Base-by-base conservation (phyloP, 768 basidiomycete species). In the Lactarius sanguifluus region DNA sequence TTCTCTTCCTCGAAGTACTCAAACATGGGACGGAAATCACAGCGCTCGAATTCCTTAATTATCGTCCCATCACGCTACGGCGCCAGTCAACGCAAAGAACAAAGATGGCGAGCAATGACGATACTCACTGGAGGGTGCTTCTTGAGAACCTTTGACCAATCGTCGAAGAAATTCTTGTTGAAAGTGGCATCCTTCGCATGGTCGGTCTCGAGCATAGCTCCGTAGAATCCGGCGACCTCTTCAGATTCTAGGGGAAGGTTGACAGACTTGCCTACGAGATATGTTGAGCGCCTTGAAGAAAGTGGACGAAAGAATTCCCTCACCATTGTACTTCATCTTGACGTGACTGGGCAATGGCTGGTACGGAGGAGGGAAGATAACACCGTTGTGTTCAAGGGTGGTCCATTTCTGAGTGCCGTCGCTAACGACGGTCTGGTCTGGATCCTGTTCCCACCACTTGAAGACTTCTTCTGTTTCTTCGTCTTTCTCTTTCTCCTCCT, bases 151-250 rank as follows among this genome's bases (percentile, higher is more conserved):
- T 78, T 83, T 67, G 85, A 81, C 85, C 90, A 98, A 75, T 98
- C 96, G 0, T 89, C 83, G 76, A 98, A 99, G 77, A 99, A 99
- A 77, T 99, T 98, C 76, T 88, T 87, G 76, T 92, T 91, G 80
- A 99, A 99, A 0, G 82, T 87, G 16, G 80, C 81, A 75, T 98
- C 95, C 77, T 90, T 82, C 7, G 92, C 92, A 73, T 99, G 96
- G 67, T 95, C 92, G 8, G 92, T 92, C 76, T 95, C 94, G 43
- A 98, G 74, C 82, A 98, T 85, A 23, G 94, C 92, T 41, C 81
- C 97, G 72, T 96, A 99, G 78, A 99, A 99, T 9, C 91, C 90
- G 34, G 97, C 96, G 56, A 98, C 96, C 76, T 99, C 97, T 78
- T 99, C 97, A 8, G 96, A 82, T 67, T 89, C 93, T 15, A 84